Conservation (phyloP, 306 rosid species). For the Trifolium fragiferum region DNA sequence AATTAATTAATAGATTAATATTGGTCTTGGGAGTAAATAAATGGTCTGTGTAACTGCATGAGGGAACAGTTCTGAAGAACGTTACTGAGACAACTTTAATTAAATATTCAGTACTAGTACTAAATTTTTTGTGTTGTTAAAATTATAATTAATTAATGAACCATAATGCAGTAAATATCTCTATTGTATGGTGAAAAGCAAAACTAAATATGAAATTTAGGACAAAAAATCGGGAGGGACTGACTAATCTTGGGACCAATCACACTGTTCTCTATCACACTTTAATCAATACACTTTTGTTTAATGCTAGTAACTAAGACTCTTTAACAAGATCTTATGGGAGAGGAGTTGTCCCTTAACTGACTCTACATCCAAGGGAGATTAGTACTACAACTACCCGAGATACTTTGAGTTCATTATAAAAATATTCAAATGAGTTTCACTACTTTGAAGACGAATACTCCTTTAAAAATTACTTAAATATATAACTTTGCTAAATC, state of each 20-base stretch:
- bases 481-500: no score
- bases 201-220: neutral
- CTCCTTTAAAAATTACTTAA: no score
- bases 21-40: conserved; percentile 25
- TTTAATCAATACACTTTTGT: no score
- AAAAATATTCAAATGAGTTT: no score
- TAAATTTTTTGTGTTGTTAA: conserved; percentile 3
- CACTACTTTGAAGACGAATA: no score
- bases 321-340: neutral
- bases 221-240: no score
- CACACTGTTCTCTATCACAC: no score
- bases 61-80: conserved; percentile 14
- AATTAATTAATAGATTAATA: neutral
- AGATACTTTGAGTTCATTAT: no score
- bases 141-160: neutral
- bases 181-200: neutral
- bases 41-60: conserved; percentile 5
- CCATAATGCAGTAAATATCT: neutral
- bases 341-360: no score
- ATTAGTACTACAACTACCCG: no score
- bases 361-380: no score
- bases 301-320: neutral
- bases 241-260: no score
- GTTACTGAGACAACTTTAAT: conserved; percentile 4
- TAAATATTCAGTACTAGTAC: neutral